A percentile compares a stretch with the other conserved stretches of the same genome.
These are phyloP conservation scores for Athelia psychrophila DNA, from an alignment of 1,284 basidiomycete genomes.

Conservation along the genomic window DNA sequence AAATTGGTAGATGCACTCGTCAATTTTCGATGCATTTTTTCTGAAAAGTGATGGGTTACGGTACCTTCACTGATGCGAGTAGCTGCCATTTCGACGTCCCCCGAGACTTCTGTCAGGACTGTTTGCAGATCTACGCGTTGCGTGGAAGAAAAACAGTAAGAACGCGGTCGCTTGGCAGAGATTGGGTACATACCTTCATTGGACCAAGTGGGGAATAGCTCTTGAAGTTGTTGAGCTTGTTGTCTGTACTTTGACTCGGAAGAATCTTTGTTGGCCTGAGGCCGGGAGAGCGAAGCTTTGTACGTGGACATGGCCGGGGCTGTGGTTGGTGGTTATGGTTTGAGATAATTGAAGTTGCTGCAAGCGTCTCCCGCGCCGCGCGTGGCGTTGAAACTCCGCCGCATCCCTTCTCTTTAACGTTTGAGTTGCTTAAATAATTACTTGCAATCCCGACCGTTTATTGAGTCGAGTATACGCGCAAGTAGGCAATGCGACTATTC, in stretches of 20 bases:
- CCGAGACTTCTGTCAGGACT: conserved; percentile 68
- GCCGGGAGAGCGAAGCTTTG: conserved; percentile 45
- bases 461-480: no score
- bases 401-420: no score
- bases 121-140: conserved; percentile 65
- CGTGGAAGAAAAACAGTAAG: conserved; percentile 10
- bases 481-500: no score
- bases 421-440: no score
- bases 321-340: neutral
- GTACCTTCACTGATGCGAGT: conserved; percentile 81
- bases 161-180: conserved; percentile 14
- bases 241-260: conserved; percentile 43
- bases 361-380: neutral
- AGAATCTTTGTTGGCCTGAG: conserved; percentile 31
- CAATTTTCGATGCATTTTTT: conserved; percentile 5
- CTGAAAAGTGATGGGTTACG: conserved; percentile 9
- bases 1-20: conserved; percentile 8
- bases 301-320: conserved; percentile 46
- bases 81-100: conserved; percentile 74
- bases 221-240: conserved; percentile 65
- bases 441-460: no score
- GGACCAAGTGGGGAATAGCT: conserved; percentile 77
- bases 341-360: neutral
- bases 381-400: no score
- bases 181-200: conserved; percentile 57